Conservation (phyloP, 768 basidiomycete species). For the Boletus subcaerulescens region DNA sequence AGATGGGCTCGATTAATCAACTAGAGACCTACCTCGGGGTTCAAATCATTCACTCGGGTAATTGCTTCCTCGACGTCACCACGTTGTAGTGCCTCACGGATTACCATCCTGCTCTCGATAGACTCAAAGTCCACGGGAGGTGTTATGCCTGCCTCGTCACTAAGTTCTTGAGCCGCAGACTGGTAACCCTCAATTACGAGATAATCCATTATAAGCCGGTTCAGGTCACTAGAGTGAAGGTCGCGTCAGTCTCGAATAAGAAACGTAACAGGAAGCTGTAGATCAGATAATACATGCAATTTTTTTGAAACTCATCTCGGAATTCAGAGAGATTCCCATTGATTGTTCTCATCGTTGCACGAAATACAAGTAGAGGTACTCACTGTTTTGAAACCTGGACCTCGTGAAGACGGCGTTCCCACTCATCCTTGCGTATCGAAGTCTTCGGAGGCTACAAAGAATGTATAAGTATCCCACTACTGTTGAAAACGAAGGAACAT, state of each 20-base stretch:
- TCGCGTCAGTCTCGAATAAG: slow-evolving; percentile 19
- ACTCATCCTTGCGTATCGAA: slow-evolving; percentile 73
- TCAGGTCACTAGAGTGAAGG: slow-evolving; percentile 70
- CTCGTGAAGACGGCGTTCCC: slow-evolving; percentile 80
- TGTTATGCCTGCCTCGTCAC: slow-evolving; percentile 76
- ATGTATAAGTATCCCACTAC: neutral
- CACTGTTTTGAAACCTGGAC: slow-evolving; percentile 87
- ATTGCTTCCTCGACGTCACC: slow-evolving; percentile 97
- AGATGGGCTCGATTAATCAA: neutral
- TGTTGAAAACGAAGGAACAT: neutral
- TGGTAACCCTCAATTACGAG: slow-evolving; percentile 98
- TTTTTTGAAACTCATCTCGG: slow-evolving; percentile 61
- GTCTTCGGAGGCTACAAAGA: slow-evolving; percentile 47
- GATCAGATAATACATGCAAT: slow-evolving; percentile 91
- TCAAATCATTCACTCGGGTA: slow-evolving; percentile 90
- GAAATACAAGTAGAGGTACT: slow-evolving; percentile 39
- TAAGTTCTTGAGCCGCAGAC: slow-evolving; percentile 92
- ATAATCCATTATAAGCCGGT: slow-evolving; percentile 94
- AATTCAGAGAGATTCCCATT: slow-evolving; percentile 99
- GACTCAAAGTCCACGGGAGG: slow-evolving; percentile 85
- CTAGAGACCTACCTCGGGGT: slow-evolving; percentile 80
- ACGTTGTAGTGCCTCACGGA: slow-evolving; percentile 88
- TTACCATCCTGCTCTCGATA: slow-evolving; percentile 92
- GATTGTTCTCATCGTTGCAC: slow-evolving; percentile 62
- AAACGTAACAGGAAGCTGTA: slow-evolving; percentile 22